phyloP scores from a whole-genome alignment of 225 moss, liverwort and hornwort species.

The Physcomitrellopsis africana region DNA sequence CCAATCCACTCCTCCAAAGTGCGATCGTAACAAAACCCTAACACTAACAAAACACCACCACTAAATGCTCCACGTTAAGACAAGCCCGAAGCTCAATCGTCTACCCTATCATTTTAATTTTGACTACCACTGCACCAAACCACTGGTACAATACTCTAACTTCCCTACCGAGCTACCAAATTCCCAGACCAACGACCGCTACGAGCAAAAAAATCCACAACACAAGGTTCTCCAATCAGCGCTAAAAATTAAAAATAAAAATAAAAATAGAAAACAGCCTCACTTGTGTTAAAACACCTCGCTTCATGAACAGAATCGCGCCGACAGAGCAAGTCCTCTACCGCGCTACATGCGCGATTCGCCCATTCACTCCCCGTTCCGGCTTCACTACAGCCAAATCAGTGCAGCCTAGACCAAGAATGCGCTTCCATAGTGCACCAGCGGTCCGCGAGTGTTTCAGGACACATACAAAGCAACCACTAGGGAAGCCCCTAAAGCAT shows the following conservation, averaged over 20 bases:
- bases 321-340: constrained; percentile 17
- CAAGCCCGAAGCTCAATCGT: constrained; percentile 16
- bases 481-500: not conserved
- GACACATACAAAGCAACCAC: too few relatives aligned
- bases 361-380: constrained; percentile 20
- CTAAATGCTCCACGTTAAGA: not conserved
- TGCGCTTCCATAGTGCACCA: too few relatives aligned
- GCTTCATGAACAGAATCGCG: not conserved
- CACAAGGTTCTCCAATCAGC: not conserved
- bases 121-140: constrained; percentile 1
- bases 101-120: constrained; percentile 39
- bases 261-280: too few relatives aligned
- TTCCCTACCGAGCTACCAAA: constrained; percentile 12
- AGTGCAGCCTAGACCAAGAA: too few relatives aligned
- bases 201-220: not conserved
- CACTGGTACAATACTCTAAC: not conserved
- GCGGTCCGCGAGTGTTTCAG: too few relatives aligned
- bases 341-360: not conserved
- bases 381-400: not conserved
- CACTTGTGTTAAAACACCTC: not conserved
- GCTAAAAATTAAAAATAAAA: too few relatives aligned
- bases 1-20: constrained; percentile 3
- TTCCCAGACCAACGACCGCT: constrained; percentile 4
- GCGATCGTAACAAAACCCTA: constrained; percentile 45
- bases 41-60: constrained; percentile 20